Evolutionary conservation across 441 rosid genomes (phyloP).

Genomic region (Corymbia calophylla): DNA sequence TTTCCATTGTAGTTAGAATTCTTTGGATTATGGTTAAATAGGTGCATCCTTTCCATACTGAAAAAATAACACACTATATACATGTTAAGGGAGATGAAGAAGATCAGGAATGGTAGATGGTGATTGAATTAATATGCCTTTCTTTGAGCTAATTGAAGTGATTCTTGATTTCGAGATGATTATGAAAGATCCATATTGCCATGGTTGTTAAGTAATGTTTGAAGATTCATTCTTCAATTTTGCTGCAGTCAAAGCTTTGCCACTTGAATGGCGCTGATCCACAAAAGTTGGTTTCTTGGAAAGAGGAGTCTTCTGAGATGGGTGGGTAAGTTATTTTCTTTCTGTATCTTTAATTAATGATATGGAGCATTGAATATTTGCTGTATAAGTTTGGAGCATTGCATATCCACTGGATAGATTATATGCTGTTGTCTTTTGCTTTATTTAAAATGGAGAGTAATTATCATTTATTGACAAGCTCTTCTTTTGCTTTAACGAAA

Average conservation of each 20-base stretch:
- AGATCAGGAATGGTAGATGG: background rate
- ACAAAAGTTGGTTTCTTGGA: slow-evolving; percentile 36
- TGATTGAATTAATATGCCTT: background rate
- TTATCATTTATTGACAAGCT: background rate
- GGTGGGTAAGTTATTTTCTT: slow-evolving; percentile 70
- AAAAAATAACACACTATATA: background rate
- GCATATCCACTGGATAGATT: background rate
- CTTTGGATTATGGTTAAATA: background rate
- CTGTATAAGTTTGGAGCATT: background rate
- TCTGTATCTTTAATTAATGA: background rate
- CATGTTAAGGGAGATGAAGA: background rate
- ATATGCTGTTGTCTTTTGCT: background rate
- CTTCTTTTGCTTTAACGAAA: background rate
- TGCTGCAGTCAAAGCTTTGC: slow-evolving; percentile 76
- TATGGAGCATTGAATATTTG: background rate
- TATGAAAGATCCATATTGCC: background rate
- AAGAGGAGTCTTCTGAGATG: slow-evolving; percentile 87
- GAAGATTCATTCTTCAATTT: background rate
- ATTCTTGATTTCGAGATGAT: background rate
- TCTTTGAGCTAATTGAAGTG: background rate
- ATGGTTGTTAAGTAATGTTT: background rate
- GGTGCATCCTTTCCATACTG: background rate
- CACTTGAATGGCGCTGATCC: slow-evolving; percentile 65
- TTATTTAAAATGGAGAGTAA: background rate
- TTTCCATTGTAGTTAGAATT: background rate